Percentiles rank a stretch among this genome's conserved stretches.
phyloP scores from a whole-genome alignment of 306 rosid species.

The Lotus japonicus region DNA sequence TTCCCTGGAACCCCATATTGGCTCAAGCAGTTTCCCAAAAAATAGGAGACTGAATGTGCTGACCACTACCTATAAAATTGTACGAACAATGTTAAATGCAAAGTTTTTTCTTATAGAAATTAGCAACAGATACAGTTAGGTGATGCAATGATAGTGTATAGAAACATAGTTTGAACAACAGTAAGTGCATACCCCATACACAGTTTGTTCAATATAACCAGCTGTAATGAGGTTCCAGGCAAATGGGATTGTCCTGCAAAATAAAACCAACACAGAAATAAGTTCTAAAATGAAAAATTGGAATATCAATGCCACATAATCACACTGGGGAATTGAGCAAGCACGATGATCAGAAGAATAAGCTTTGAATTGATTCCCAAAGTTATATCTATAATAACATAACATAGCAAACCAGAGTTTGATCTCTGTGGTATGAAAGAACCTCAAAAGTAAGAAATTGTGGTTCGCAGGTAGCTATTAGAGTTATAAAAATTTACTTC shows the following conservation, averaged over 20 bases:
- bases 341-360: background rate
- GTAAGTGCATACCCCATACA: slow-evolving; percentile 54
- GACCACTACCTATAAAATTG: slow-evolving; percentile 50
- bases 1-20: slow-evolving; percentile 88
- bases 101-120: background rate
- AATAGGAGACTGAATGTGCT: slow-evolving; percentile 68
- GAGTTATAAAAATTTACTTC: background rate
- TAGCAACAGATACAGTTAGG: background rate
- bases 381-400: background rate
- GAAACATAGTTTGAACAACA: background rate
- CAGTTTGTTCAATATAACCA: slow-evolving; percentile 69
- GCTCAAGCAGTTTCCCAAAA: slow-evolving; percentile 84
- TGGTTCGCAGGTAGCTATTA: background rate
- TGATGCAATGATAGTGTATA: background rate
- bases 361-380: background rate
- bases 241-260: slow-evolving; percentile 83
- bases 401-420: background rate
- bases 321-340: background rate
- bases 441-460: background rate
- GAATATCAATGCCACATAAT: background rate
- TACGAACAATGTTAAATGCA: background rate
- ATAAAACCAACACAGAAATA: slow-evolving; percentile 7
- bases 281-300: background rate
- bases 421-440: background rate
- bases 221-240: slow-evolving; percentile 81